A percentile compares a stretch with the other conserved stretches of the same genome.
Evolutionary conservation across 1,139 yeast genomes (phyloP).

Genomic region (Hyphopichia wangnamkhiaoensis): DNA sequence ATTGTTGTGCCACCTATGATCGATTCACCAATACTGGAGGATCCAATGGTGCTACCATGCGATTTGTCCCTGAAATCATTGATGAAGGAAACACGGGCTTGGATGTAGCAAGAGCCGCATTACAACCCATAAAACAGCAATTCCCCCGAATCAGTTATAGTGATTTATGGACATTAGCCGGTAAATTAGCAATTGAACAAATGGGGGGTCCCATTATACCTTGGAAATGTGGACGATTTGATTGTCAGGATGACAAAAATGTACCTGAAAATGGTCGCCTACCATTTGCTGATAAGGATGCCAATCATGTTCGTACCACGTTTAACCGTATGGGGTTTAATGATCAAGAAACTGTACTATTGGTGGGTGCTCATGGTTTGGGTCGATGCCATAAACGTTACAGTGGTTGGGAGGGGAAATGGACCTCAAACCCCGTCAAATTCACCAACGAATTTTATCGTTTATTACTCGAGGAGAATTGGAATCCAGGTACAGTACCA

Average conservation of each 20-base stretch:
- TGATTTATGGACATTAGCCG: constrained; percentile 68
- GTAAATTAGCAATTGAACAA: constrained; percentile 58
- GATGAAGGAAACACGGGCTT: constrained; percentile 62
- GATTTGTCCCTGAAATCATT: constrained; percentile 48
- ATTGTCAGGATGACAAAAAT: constrained; percentile 48
- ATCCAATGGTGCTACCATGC: constrained; percentile 70
- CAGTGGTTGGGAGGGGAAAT: constrained; percentile 47
- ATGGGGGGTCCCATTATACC: constrained; percentile 61
- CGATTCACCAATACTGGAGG: constrained; percentile 58
- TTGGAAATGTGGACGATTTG: constrained; percentile 67
- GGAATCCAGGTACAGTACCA: constrained; percentile 37
- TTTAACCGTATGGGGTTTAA: constrained; percentile 62
- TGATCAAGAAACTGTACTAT: constrained; percentile 63
- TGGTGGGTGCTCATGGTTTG: constrained; percentile 64
- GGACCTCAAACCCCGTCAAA: constrained; percentile 36
- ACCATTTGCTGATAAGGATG: constrained; percentile 57
- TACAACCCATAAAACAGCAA: constrained; percentile 57
- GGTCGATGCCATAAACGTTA: constrained; percentile 62
- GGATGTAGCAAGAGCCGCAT: constrained; percentile 53
- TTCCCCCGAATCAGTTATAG: constrained; percentile 64
- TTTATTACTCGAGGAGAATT: constrained; percentile 29
- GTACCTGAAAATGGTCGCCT: constrained; percentile 67
- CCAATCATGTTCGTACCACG: constrained; percentile 53
- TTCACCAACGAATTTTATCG: constrained; percentile 41
- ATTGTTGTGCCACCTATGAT: constrained; percentile 68